Conservation (phyloP, 2,329 filamentous ascomycete genomes). For the Catunica adiposa region DNA sequence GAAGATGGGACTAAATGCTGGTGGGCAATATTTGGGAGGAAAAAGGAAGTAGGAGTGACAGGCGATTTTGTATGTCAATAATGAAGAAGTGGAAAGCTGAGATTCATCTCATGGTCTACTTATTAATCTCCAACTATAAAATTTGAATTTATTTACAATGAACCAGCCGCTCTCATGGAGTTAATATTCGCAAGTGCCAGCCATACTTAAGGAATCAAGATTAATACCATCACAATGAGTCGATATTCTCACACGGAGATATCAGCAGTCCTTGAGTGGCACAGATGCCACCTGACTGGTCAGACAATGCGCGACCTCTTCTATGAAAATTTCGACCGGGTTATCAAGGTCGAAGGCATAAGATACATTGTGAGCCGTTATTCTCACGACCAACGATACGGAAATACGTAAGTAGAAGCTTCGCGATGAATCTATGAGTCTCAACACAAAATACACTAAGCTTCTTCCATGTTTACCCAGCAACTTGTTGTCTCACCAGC, state of each 20-base stretch:
- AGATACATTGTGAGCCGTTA: not conserved
- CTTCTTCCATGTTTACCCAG: not conserved
- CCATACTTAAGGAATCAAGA: too few species aligned
- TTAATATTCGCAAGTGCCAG: too few species aligned
- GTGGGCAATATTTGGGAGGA: slow-evolving; percentile 43
- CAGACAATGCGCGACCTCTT: not conserved
- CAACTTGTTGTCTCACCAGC: too few species aligned
- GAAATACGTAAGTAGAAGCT: not conserved
- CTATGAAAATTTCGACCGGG: not conserved
- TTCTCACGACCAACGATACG: not conserved
- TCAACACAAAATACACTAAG: not conserved
- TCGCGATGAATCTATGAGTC: not conserved
- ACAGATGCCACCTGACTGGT: not conserved
- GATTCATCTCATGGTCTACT: too few species aligned
- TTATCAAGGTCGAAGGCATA: not conserved
- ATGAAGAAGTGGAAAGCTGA: too few species aligned
- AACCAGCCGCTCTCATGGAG: too few species aligned
- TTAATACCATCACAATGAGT: too few species aligned
- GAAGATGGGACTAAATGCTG: slow-evolving; percentile 42
- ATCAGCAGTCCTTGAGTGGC: not conserved
- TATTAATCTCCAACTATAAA: too few species aligned
- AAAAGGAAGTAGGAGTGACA: not conserved
- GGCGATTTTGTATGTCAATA: too few species aligned
- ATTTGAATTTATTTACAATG: too few species aligned
- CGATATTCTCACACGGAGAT: not conserved